Percentiles rank a stretch among this genome's conserved stretches.
Evolutionary conservation across 805 yeast species (phyloP).

Genomic region (Candida xiaguanensis): DNA sequence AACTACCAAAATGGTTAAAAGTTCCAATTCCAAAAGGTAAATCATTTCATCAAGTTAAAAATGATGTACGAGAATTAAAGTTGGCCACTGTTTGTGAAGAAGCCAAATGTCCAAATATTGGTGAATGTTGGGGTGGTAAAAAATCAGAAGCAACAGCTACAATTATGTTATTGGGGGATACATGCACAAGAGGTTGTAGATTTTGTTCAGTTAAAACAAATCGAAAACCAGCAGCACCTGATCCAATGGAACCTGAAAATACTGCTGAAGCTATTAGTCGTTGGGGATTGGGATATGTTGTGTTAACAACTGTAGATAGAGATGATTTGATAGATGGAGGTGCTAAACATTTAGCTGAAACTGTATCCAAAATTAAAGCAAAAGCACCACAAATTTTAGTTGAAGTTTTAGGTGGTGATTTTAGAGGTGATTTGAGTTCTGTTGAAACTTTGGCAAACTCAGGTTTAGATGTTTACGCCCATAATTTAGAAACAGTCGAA

Average conservation of each 20-base stretch:
- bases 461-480: conserved; percentile 95
- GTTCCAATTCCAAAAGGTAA: conserved; percentile 97
- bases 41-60: conserved; percentile 72
- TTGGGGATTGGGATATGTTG: conserved; percentile 99
- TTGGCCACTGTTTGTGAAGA: conserved; percentile 97
- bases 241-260: conserved; percentile 95
- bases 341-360: conserved; percentile 81
- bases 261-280: conserved; percentile 96
- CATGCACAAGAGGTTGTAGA: conserved; percentile 98
- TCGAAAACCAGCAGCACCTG: conserved; percentile 82
- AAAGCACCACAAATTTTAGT: conserved; percentile 90
- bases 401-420: conserved; percentile 93
- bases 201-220: conserved; percentile 96
- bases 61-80: conserved; percentile 83
- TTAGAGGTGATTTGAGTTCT: conserved; percentile 82
- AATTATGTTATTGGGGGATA: conserved; percentile 96
- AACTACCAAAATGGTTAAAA: conserved; percentile 90
- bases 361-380: conserved; percentile 77
- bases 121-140: conserved; percentile 99
- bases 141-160: conserved; percentile 95
- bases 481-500: conserved; percentile 94
- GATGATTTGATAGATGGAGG: conserved; percentile 96
- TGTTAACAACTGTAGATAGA: conserved; percentile 94
- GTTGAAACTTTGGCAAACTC: conserved; percentile 76
- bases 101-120: conserved; percentile 98